Conservation (phyloP, 169 alveolate genomes). For the Eimeria zaria region DNA sequence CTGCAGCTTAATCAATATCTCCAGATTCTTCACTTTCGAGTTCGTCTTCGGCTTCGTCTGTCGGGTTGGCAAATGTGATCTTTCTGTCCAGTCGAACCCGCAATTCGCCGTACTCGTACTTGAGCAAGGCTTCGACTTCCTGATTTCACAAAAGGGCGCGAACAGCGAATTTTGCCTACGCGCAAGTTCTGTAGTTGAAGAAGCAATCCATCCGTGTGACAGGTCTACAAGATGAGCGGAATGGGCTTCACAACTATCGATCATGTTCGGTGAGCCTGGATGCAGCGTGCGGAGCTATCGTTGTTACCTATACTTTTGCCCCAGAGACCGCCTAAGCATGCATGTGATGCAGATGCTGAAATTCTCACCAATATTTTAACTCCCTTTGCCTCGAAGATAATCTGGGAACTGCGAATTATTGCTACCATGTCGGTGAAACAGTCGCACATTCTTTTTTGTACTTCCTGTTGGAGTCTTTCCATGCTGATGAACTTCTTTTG, state of each 20-base stretch:
- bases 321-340: not conserved
- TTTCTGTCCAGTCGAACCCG: slow-evolving; percentile 63
- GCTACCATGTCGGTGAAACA: slow-evolving; percentile 42
- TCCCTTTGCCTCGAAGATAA: slow-evolving; percentile 63
- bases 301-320: not conserved
- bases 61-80: slow-evolving; percentile 38
- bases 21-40: slow-evolving; percentile 4
- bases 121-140: slow-evolving; percentile 34
- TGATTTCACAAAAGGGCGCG: not conserved
- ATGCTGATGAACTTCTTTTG: slow-evolving; percentile 2
- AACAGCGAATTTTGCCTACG: not conserved
- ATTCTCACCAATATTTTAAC: not conserved
- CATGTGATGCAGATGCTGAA: not conserved
- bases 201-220: not conserved
- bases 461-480: slow-evolving; percentile 57
- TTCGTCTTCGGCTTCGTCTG: not conserved
- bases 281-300: not conserved
- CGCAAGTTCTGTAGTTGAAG: not conserved
- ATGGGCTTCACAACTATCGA: not conserved
- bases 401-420: slow-evolving; percentile 30
- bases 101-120: slow-evolving; percentile 45
- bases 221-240: not conserved
- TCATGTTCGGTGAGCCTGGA: not conserved
- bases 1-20: slow-evolving; percentile 1
- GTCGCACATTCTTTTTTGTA: slow-evolving; percentile 41